Evolutionary conservation across 1,139 yeast species (phyloP).

Genomic region (Torulaspora globosa): DNA sequence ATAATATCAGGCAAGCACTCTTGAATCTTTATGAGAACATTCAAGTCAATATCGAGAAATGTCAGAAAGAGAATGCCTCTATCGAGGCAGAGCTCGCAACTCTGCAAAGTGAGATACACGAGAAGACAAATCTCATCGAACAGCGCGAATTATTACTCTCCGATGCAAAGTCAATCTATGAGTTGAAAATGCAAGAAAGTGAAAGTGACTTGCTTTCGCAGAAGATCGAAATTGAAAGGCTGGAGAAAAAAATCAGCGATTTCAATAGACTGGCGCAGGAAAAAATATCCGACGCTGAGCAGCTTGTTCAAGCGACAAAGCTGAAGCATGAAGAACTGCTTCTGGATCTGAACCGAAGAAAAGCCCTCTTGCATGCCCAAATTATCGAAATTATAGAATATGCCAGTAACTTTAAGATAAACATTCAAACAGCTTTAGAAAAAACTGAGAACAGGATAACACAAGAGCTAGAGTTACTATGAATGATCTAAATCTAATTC

Average conservation of each 20-base stretch:
- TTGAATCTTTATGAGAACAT: constrained; percentile 48
- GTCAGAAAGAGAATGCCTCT: constrained; percentile 57
- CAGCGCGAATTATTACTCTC: constrained; percentile 55
- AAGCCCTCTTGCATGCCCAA: constrained; percentile 49
- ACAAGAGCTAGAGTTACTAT: constrained; percentile 11
- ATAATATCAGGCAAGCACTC: constrained; percentile 34
- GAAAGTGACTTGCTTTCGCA: constrained; percentile 48
- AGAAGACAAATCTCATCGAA: constrained; percentile 57
- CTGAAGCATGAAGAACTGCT: constrained; percentile 53
- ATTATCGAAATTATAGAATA: constrained; percentile 55
- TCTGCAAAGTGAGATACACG: constrained; percentile 50
- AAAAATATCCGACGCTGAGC: constrained; percentile 53
- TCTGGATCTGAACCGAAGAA: constrained; percentile 46
- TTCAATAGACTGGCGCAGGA: constrained; percentile 41
- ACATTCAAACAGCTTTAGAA: constrained; percentile 56
- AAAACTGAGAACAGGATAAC: constrained; percentile 43
- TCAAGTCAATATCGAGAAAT: constrained; percentile 46
- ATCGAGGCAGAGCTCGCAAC: constrained; percentile 60
- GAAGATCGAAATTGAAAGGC: constrained; percentile 61
- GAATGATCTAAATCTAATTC: not conserved
- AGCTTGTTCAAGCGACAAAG: constrained; percentile 51
- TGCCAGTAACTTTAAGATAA: constrained; percentile 60
- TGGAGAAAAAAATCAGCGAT: constrained; percentile 55
- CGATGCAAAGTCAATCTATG: constrained; percentile 51
- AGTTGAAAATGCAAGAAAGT: constrained; percentile 54